Conservation (phyloP, 305 asterid species). For the Fraxinus baroniana region DNA sequence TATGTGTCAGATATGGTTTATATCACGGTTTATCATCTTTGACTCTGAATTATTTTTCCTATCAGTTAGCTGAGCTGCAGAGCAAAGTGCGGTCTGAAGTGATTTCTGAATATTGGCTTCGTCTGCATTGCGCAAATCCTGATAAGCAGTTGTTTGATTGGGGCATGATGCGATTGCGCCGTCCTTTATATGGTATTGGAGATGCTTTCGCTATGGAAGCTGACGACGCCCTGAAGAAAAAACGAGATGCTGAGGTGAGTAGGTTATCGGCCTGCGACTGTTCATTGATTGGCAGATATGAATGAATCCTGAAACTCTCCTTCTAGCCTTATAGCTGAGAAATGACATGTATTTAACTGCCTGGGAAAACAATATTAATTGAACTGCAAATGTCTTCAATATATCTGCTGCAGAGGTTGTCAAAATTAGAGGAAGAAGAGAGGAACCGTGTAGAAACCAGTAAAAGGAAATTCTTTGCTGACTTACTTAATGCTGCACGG, state of each 20-base stretch:
- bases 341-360: slow-evolving; percentile 1
- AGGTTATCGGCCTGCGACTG: slow-evolving; percentile 16
- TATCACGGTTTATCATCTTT: neutral
- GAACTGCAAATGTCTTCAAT: slow-evolving; percentile 18
- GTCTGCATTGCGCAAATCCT: slow-evolving; percentile 76
- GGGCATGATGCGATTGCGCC: slow-evolving; percentile 92
- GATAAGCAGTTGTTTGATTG: slow-evolving; percentile 95
- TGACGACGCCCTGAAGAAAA: slow-evolving; percentile 88
- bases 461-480: slow-evolving; percentile 86
- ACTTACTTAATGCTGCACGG: slow-evolving; percentile 85
- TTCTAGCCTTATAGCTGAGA: slow-evolving; percentile 2
- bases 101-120: slow-evolving; percentile 93
- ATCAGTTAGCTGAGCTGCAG: slow-evolving; percentile 84
- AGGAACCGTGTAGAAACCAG: slow-evolving; percentile 77
- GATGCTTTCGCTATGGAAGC: slow-evolving; percentile 88
- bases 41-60: slow-evolving; percentile 29
- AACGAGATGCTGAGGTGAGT: slow-evolving; percentile 89
- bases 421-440: slow-evolving; percentile 93
- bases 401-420: slow-evolving; percentile 62
- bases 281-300: neutral
- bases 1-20: slow-evolving; percentile 22
- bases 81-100: slow-evolving; percentile 84
- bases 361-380: slow-evolving; percentile 7
- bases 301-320: slow-evolving; percentile 7
- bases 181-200: slow-evolving; percentile 88